Percentiles rank a stretch among this genome's conserved stretches.
Conservation (phyloP, 73 alveolate species). For the Effrenium voratum region DNA sequence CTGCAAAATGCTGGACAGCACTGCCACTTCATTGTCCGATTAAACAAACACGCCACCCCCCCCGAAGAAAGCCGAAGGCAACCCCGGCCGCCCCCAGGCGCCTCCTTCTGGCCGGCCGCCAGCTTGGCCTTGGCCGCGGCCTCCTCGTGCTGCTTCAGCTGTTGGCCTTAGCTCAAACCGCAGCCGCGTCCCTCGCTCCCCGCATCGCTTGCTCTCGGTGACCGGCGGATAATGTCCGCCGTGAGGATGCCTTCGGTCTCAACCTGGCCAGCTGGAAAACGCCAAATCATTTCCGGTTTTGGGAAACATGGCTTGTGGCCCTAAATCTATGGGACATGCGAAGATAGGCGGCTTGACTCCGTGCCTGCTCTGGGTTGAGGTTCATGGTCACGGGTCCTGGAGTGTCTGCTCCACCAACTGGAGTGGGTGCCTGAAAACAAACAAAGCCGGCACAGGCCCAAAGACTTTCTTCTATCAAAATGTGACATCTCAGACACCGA, state of each 20-base stretch:
- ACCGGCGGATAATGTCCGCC: conserved; percentile 70
- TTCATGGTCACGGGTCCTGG: conserved; percentile 93
- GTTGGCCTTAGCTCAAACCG: not conserved
- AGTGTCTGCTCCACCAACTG: conserved; percentile 93
- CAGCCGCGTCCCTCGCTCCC: not conserved
- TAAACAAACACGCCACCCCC: too few species aligned
- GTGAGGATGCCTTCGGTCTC: conserved; percentile 93
- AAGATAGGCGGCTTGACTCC: not conserved
- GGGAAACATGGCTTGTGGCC: too few species aligned
- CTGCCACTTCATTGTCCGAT: too few species aligned
- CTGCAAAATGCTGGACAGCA: too few species aligned
- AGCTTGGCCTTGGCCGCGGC: conserved; percentile 91
- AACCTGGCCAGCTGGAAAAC: too few species aligned
- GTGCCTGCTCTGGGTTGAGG: conserved; percentile 73
- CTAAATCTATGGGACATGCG: too few species aligned
- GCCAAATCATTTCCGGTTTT: too few species aligned
- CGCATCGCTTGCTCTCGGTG: not conserved
- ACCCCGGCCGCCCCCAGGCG: not conserved
- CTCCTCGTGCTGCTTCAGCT: conserved; percentile 90
- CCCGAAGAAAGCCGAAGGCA: too few species aligned
- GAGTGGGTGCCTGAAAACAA: conserved; percentile 60
- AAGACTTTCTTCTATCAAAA: too few species aligned
- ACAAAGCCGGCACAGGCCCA: too few species aligned
- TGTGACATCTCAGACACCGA: not conserved
- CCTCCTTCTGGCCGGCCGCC: conserved; percentile 90